phyloP scores from a whole-genome alignment of 306 rosid species.

The Ziziphus jujuba region DNA sequence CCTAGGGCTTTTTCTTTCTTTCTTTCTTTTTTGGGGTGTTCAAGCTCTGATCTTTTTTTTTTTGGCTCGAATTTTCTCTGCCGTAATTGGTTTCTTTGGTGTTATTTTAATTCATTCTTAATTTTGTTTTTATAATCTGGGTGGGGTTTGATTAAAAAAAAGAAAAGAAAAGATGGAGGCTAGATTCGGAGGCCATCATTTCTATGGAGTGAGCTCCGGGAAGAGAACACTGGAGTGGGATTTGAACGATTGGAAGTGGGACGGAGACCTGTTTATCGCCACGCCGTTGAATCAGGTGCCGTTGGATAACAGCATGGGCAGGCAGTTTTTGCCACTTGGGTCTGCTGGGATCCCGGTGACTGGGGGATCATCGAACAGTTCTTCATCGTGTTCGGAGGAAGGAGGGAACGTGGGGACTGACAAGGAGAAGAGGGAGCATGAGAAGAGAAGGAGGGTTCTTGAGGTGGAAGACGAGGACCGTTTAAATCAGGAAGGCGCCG shows the following conservation, averaged over 20 bases:
- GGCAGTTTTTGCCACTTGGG: slow-evolving; percentile 55
- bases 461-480: slow-evolving; percentile 53
- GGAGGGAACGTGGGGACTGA: slow-evolving; percentile 46
- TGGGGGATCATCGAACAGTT: slow-evolving; percentile 66
- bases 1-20: slow-evolving; percentile 16
- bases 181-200: slow-evolving; percentile 48
- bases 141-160: too few relatives aligned
- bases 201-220: slow-evolving; percentile 50
- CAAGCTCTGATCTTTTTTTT: slow-evolving; percentile 24
- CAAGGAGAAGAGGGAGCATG: slow-evolving; percentile 61
- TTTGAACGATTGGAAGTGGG: slow-evolving; percentile 83
- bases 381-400: slow-evolving; percentile 80
- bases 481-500: slow-evolving; percentile 51
- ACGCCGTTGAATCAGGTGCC: slow-evolving; percentile 44
- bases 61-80: slow-evolving; percentile 10
- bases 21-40: neutral
- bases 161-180: too few relatives aligned
- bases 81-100: neutral
- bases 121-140: too few relatives aligned
- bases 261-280: slow-evolving; percentile 80
- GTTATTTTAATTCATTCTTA: slow-evolving; percentile 18
- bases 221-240: slow-evolving; percentile 75
- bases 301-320: slow-evolving; percentile 38
- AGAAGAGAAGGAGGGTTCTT: slow-evolving; percentile 64
- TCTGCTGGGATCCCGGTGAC: slow-evolving; percentile 49